phyloP scores from a whole-genome alignment of 176 grass and related monocot species.

The Stipa capillata region DNA sequence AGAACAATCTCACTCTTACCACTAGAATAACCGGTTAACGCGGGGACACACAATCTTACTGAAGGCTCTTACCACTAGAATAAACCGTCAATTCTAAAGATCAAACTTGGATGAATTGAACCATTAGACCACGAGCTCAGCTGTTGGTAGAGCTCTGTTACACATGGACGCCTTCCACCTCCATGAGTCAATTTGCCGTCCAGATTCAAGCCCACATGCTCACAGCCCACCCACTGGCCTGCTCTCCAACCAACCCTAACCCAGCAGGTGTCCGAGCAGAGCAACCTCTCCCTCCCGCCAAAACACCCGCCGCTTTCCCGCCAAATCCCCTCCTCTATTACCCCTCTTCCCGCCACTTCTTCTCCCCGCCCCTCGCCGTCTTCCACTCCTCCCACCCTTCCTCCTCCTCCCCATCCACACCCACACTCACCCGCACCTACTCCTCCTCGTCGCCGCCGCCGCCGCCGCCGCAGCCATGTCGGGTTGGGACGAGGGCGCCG shows the following conservation, averaged over 20 bases:
- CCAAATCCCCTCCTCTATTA: conserved; percentile 40
- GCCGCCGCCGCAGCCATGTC: conserved; percentile 41
- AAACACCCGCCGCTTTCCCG: conserved; percentile 48
- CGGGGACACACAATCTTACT: no score
- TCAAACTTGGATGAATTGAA: no score
- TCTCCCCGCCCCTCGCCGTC: neutral
- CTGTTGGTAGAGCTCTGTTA: no score
- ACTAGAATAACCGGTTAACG: no score
- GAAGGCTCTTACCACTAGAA: no score
- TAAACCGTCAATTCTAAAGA: no score
- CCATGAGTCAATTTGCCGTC: neutral
- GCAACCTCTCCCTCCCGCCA: conserved; percentile 43
- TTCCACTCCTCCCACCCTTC: neutral
- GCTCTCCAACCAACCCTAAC: neutral
- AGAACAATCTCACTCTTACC: no score
- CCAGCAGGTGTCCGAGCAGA: neutral
- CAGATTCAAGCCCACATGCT: neutral
- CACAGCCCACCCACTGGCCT: neutral
- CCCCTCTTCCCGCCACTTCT: conserved; percentile 7
- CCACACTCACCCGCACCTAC: neutral
- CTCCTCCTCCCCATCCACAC: neutral
- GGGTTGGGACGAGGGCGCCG: conserved; percentile 97
- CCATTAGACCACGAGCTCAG: no score
- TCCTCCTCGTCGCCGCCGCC: neutral
- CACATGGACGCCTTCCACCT: no score